A percentile compares a stretch with the other conserved stretches of the same genome.
Conservation (phyloP, 73 alveolate species). For the Paramecium pentaurelia region DNA sequence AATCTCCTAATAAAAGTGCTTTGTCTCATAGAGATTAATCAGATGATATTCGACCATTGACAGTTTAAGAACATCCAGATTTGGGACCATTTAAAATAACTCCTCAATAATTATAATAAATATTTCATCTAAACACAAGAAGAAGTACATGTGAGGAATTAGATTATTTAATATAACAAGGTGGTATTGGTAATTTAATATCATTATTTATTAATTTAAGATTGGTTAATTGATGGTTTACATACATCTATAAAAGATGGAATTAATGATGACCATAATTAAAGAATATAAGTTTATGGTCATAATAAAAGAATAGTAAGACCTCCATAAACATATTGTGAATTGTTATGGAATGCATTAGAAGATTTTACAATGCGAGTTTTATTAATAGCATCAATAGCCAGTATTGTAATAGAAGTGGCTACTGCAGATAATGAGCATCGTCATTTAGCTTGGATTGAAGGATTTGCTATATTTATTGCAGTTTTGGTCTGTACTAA, state of each 20-base stretch:
- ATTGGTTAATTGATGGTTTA: conserved; percentile 23
- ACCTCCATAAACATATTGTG: conserved; percentile 50
- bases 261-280: background rate
- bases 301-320: conserved; percentile 48
- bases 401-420: conserved; percentile 88
- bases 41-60: conserved; percentile 64
- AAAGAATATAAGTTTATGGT: conserved; percentile 51
- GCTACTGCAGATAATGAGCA: conserved; percentile 75
- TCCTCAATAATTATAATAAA: conserved; percentile 24
- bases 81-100: background rate
- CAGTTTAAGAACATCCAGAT: background rate
- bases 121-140: background rate
- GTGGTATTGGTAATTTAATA: background rate
- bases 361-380: conserved; percentile 93
- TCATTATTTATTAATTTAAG: background rate
- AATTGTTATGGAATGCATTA: conserved; percentile 79
- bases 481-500: conserved; percentile 89
- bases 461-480: conserved; percentile 87
- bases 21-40: conserved; percentile 70
- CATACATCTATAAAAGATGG: background rate
- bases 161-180: background rate
- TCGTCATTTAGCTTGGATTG: conserved; percentile 83
- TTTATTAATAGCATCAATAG: conserved; percentile 91
- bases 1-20: conserved; percentile 62
- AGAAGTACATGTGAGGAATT: conserved; percentile 1